These are phyloP conservation scores for Coelastrella sp. DNA, from an alignment of 139 green algal species.

Conservation along the genomic window DNA sequence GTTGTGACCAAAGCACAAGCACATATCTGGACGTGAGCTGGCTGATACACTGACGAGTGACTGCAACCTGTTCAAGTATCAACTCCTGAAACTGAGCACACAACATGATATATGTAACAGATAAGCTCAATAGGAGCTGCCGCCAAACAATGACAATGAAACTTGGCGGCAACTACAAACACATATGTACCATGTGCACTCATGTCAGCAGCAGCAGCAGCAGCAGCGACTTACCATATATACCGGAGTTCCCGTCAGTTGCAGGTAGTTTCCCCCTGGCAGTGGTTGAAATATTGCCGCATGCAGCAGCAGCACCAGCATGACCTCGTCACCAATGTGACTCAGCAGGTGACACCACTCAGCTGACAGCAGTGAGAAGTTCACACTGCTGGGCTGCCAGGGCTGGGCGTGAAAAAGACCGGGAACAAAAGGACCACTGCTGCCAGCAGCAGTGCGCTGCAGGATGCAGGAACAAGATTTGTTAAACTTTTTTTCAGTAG, in stretches of 20 bases:
- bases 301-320: conserved; percentile 81
- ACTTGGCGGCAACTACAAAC: too few relatives aligned
- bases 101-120: too few relatives aligned
- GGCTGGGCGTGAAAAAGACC: conserved; percentile 60
- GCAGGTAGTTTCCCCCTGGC: conserved; percentile 16
- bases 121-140: too few relatives aligned
- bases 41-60: too few relatives aligned
- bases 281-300: conserved; percentile 69
- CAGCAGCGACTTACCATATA: background rate
- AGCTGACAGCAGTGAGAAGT: conserved; percentile 10
- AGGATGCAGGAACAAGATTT: background rate
- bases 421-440: conserved; percentile 22
- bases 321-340: conserved; percentile 73
- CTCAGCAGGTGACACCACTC: conserved; percentile 68
- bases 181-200: too few relatives aligned
- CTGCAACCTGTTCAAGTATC: too few relatives aligned
- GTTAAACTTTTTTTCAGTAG: background rate
- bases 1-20: too few relatives aligned
- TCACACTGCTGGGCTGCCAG: conserved; percentile 57
- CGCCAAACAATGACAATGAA: too few relatives aligned
- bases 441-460: conserved; percentile 22
- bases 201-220: conserved; percentile 4
- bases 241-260: background rate
- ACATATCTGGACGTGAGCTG: too few relatives aligned
- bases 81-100: too few relatives aligned